A percentile compares a stretch with the other conserved stretches of the same genome.
phyloP scores from a whole-genome alignment of 2,329 filamentous ascomycete genomes.

The Acrodontium crateriforme region DNA sequence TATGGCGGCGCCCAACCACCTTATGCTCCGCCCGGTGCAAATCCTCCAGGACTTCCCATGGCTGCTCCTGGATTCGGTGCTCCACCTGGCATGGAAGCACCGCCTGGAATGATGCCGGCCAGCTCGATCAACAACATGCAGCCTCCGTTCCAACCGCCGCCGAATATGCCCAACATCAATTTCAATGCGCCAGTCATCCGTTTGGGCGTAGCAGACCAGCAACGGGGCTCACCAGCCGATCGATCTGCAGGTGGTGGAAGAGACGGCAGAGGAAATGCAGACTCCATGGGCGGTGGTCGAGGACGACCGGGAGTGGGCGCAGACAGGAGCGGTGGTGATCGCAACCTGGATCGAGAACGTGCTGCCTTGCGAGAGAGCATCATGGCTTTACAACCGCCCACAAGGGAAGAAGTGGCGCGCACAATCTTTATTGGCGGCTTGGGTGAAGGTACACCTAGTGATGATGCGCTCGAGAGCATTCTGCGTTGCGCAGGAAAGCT shows the following conservation, averaged over 20 bases:
- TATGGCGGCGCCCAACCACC: slow-evolving; percentile 59
- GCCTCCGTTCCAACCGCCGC: slow-evolving; percentile 61
- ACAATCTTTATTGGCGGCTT: slow-evolving; percentile 86
- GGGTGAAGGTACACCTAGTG: slow-evolving; percentile 61
- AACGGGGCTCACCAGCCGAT: slow-evolving; percentile 3
- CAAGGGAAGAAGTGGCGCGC: slow-evolving; percentile 76
- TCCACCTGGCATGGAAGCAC: slow-evolving; percentile 61
- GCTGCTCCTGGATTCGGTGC: slow-evolving; percentile 70
- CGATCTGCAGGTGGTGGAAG: slow-evolving; percentile 7
- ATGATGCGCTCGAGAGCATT: slow-evolving; percentile 66
- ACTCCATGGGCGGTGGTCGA: slow-evolving; percentile 24
- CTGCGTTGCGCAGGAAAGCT: slow-evolving; percentile 60
- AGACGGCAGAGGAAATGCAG: slow-evolving; percentile 20
- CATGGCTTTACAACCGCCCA: slow-evolving; percentile 55
- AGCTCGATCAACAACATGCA: not conserved
- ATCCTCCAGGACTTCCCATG: slow-evolving; percentile 33
- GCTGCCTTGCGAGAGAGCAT: slow-evolving; percentile 19
- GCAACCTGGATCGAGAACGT: slow-evolving; percentile 43
- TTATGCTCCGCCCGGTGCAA: slow-evolving; percentile 40
- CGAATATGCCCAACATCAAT: slow-evolving; percentile 94
- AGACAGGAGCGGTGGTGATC: slow-evolving; percentile 25
- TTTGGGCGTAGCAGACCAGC: slow-evolving; percentile 55
- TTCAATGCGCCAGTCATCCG: slow-evolving; percentile 95
- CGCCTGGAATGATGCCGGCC: slow-evolving; percentile 50
- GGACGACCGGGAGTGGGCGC: slow-evolving; percentile 43